These are phyloP conservation scores for Handroanthus guayacan DNA, from an alignment of 257 asterid species.

Conservation along the genomic window DNA sequence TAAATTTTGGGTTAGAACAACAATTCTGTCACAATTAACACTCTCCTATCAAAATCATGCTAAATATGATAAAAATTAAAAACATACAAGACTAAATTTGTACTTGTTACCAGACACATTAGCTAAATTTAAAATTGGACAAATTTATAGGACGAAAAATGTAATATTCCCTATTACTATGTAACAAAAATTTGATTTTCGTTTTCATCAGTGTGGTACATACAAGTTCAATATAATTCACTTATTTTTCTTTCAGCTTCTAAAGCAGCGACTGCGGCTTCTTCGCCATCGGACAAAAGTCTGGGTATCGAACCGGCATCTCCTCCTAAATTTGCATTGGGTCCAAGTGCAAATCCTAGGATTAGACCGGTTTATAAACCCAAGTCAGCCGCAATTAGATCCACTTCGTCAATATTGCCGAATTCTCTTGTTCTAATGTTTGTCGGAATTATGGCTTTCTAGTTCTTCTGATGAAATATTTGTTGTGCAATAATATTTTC, in stretches of 20 bases:
- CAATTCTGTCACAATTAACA: too few species aligned
- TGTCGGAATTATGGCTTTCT: slow-evolving; percentile 40
- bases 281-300: slow-evolving; percentile 43
- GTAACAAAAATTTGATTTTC: not conserved
- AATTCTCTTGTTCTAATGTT: slow-evolving; percentile 40
- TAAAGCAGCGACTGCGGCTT: slow-evolving; percentile 46
- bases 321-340: slow-evolving; percentile 46
- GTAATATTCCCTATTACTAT: not conserved
- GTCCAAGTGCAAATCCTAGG: slow-evolving; percentile 59
- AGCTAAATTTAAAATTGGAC: too few species aligned
- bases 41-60: too few species aligned
- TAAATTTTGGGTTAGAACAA: too few species aligned
- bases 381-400: slow-evolving; percentile 46
- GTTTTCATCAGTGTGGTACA: not conserved
- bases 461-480: slow-evolving; percentile 26
- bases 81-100: too few species aligned
- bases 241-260: slow-evolving; percentile 44
- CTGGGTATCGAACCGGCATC: slow-evolving; percentile 45
- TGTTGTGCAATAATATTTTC: not conserved
- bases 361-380: slow-evolving; percentile 60
- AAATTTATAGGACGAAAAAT: too few species aligned
- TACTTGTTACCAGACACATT: too few species aligned
- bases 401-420: slow-evolving; percentile 21
- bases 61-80: too few species aligned
- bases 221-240: too few species aligned